Percentiles rank a stretch among this genome's conserved stretches.
phyloP scores from a whole-genome alignment of 2,329 filamentous ascomycete species.

The Colletotrichum incanum region DNA sequence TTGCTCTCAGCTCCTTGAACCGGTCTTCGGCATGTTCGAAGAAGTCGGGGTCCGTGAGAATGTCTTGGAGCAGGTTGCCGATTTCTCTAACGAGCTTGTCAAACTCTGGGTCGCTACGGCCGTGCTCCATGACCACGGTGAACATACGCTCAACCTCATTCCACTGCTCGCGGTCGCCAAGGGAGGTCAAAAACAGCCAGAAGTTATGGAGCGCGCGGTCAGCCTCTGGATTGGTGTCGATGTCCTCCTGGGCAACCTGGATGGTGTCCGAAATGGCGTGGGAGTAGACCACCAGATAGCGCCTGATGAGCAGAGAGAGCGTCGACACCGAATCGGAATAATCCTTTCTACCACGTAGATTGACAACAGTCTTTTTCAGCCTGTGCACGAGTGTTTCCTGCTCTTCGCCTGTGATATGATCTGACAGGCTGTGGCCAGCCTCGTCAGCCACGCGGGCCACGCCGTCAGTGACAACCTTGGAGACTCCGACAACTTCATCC shows the following conservation, averaged over 20 bases:
- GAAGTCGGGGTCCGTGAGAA: conserved; percentile 89
- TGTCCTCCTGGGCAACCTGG: conserved; percentile 77
- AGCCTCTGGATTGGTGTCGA: conserved; percentile 81
- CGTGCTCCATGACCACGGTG: conserved; percentile 80
- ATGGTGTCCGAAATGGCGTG: conserved; percentile 78
- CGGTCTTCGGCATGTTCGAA: conserved; percentile 80
- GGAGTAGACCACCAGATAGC: conserved; percentile 85
- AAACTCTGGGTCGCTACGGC: conserved; percentile 84
- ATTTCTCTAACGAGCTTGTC: conserved; percentile 83
- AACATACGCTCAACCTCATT: conserved; percentile 79
- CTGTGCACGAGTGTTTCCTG: conserved; percentile 81
- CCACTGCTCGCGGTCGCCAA: conserved; percentile 84
- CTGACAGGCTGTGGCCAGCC: conserved; percentile 78
- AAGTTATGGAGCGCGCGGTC: conserved; percentile 85
- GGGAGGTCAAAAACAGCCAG: conserved; percentile 84
- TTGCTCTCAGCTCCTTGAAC: conserved; percentile 65
- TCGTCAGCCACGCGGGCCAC: conserved; percentile 68
- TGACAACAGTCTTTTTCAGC: conserved; percentile 82
- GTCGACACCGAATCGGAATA: conserved; percentile 91
- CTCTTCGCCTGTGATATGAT: conserved; percentile 82
- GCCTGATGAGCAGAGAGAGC: conserved; percentile 80
- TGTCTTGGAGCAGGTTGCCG: conserved; percentile 81
- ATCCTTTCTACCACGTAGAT: conserved; percentile 82
- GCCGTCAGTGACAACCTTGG: conserved; percentile 68
- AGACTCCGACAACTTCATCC: conserved; percentile 69